These are phyloP conservation scores for Tolypocladium endophyticum DNA, from an alignment of 2,329 filamentous ascomycete species.

Conservation along the genomic window DNA sequence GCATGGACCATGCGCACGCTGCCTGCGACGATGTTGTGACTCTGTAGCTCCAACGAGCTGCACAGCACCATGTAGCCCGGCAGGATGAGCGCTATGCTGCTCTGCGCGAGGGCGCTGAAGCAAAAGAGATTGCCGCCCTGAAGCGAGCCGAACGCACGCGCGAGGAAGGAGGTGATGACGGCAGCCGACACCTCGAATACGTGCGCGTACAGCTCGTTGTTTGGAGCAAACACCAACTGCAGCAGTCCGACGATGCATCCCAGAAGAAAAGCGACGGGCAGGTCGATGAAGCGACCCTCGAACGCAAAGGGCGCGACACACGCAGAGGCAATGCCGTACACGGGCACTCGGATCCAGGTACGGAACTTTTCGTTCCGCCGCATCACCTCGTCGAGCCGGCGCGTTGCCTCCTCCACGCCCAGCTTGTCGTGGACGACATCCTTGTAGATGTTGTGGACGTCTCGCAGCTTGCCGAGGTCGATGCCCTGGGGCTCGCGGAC, in stretches of 20 bases:
- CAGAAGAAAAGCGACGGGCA: constrained; percentile 66
- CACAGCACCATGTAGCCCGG: constrained; percentile 44
- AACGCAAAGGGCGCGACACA: constrained; percentile 75
- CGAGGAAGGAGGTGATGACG: constrained; percentile 57
- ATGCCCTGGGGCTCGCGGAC: constrained; percentile 59
- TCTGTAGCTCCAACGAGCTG: constrained; percentile 55
- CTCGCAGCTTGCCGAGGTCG: constrained; percentile 62
- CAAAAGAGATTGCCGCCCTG: constrained; percentile 49
- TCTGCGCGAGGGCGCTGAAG: constrained; percentile 61
- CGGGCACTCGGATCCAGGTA: constrained; percentile 45
- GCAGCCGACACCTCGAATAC: constrained; percentile 44
- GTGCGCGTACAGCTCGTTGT: constrained; percentile 57
- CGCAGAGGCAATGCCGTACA: constrained; percentile 68
- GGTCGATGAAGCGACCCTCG: constrained; percentile 62
- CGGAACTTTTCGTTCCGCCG: constrained; percentile 33
- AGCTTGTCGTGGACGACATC: constrained; percentile 72
- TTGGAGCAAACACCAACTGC: constrained; percentile 64
- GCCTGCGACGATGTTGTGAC: constrained; percentile 58
- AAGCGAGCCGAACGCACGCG: constrained; percentile 60
- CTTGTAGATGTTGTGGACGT: constrained; percentile 70
- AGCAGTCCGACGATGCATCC: constrained; percentile 65
- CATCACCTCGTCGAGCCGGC: constrained; percentile 46
- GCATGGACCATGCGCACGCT: constrained; percentile 68
- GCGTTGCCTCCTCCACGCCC: constrained; percentile 58
- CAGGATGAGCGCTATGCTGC: constrained; percentile 65